Evolutionary conservation across 345 rosid species (phyloP), one percentile per base, ranked within the genome.

Genomic region (Camelina neglecta): DNA sequence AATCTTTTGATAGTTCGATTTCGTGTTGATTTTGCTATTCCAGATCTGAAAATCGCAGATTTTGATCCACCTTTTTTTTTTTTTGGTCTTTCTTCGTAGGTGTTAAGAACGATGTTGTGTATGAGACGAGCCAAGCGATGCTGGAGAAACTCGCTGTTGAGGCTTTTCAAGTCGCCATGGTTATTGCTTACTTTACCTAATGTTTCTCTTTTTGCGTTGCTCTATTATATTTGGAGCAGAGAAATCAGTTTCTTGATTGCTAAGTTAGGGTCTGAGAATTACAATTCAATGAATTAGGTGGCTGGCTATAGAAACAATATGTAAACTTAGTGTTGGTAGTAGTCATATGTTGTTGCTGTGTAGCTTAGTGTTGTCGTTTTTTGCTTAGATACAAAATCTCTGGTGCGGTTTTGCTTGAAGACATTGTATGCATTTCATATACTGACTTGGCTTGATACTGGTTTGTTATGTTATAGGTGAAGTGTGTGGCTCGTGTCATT

Each of bases 71-170:
- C 11, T 1, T 9, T 57, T 75, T 65, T 67, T 23, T n/a, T n/a
- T 36, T 50, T 60, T n/a, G n/a, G n/a, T n/a, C n/a, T n/a, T n/a
- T n/a, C 6, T 18, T 60, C 6, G 0, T 47, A 76, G 81, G 81
- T 72, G 85, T 87, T 44, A 73, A 81, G 65, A 89, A 93, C 68
- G 80, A 82, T 63, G 12, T 89, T 35, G 88, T 91, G 71, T 85
- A 86, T 62, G 93, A 93, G 78, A 76, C 54, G 61, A 80, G 85
- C 48, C 90, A 88, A 74, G 83, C 67, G 5, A 81, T 93, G 7
- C 81, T 89, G 96, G 97, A 93, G 83, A 88, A 84, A 78, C 89
- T 89, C 44, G 90, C 97, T 21, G 74, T 85, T 12, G 98, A 93
- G 82, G 98, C 97, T 33, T 75, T 81, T 41, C 84, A 87, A 80